These are phyloP conservation scores for Krasilnikovozyma curviuscula DNA, from an alignment of 768 basidiomycete species.

Conservation along the genomic window DNA sequence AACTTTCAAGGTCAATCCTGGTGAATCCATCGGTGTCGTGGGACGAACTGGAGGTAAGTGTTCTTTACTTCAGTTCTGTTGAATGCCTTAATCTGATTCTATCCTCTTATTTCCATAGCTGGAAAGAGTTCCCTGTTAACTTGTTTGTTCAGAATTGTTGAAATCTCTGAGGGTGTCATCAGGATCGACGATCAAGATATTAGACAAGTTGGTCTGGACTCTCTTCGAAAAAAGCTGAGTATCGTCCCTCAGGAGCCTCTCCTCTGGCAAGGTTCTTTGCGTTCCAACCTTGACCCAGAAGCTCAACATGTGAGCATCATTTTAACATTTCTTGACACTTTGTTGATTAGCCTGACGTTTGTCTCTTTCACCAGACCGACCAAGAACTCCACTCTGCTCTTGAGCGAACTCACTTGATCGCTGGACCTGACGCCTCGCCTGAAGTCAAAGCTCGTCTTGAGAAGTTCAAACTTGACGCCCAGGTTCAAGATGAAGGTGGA, in stretches of 20 bases:
- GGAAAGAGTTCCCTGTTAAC: conserved; percentile 83
- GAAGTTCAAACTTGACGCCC: conserved; percentile 7
- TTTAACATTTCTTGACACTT: background rate
- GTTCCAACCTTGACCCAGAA: conserved; percentile 80
- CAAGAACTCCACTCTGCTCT: conserved; percentile 2
- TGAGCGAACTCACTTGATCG: conserved; percentile 1
- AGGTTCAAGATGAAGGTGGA: conserved; percentile 8
- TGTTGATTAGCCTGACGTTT: no score
- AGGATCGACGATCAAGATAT: conserved; percentile 67
- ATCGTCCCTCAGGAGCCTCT: conserved; percentile 27
- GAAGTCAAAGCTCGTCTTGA: conserved; percentile 6
- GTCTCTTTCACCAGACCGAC: no score
- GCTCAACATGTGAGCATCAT: background rate
- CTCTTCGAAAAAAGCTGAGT: conserved; percentile 30
- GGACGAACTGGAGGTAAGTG: conserved; percentile 27
- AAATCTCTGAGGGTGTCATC: conserved; percentile 54
- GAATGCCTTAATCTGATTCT: conserved; percentile 16
- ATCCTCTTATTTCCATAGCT: conserved; percentile 43
- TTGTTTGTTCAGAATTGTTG: conserved; percentile 48
- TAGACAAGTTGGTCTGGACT: conserved; percentile 54
- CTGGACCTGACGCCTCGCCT: background rate
- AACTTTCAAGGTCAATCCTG: conserved; percentile 35
- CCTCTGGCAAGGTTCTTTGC: conserved; percentile 44
- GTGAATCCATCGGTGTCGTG: background rate
- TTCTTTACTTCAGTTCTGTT: conserved; percentile 22